Evolutionary conservation across 495 filamentous ascomycete species (phyloP), one percentile per base, ranked within the genome.

Genomic region (Penicillium chermesinum): DNA sequence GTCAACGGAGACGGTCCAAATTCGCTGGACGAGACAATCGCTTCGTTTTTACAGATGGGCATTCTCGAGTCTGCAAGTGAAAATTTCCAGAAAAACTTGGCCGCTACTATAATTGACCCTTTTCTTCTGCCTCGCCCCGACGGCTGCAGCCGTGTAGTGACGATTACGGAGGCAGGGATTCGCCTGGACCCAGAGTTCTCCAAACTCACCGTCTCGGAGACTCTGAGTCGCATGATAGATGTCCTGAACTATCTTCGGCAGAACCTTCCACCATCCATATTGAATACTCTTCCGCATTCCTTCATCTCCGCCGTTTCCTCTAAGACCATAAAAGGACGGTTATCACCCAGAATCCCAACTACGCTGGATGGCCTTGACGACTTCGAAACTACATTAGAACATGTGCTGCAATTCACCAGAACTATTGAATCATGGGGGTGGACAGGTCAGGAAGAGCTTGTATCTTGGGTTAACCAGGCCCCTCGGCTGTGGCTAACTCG

Each of bases 401-500:
- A 72, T 40, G 80, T 88, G 7, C 65, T 74, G 30, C 59, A 74
- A 7, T 88, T 96, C 53, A 84, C 82, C 30, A 64, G 70, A 7
- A 73, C 64, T 2, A 64, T 96, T 10, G 78, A 83, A 37, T 64
- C 66, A 1, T 68, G 86, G 10, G 73, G 77, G 0, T 89, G 87
- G 80, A 74, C 76, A 19, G 87, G 86, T 15, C 76, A 85, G 17
- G 76, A 81, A 47, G 78, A 82, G 15, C 64, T 97, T 44, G 72
- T 80, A 8, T 83, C 88, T 34, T 98, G 93, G 93, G 81, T 85
- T 0, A 80, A 85, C 22, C 80, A 82, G 40, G 86, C 85, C 6
- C 85, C 91, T 4, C 78, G 79, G 17, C 77, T 89, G 10, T 98
- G 93, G 93, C 73, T 96, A 16, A 78, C 81, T n/a, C 90, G 87